These are phyloP conservation scores for Termitomyces sp. DNA, from an alignment of 768 basidiomycete species.

Conservation along the genomic window DNA sequence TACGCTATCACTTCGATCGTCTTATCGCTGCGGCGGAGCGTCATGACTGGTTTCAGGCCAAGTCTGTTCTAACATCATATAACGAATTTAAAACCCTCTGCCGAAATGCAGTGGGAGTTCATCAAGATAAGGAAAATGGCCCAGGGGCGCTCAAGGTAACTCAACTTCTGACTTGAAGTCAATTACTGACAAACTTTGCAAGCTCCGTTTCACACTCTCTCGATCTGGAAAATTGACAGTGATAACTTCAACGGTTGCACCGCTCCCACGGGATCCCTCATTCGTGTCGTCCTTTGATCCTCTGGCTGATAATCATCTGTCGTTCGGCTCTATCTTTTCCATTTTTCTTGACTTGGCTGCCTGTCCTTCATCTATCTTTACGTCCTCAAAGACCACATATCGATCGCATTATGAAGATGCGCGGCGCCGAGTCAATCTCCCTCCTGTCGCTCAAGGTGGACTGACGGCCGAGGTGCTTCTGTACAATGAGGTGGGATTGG, in stretches of 20 bases:
- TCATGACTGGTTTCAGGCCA: slow-evolving; percentile 45
- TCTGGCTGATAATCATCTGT: slow-evolving; percentile 12
- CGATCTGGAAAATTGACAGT: slow-evolving; percentile 32
- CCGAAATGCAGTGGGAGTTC: slow-evolving; percentile 31
- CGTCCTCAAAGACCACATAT: slow-evolving; percentile 65
- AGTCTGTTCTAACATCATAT: slow-evolving; percentile 28
- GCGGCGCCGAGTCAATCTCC: slow-evolving; percentile 47
- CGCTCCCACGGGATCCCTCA: slow-evolving; percentile 34
- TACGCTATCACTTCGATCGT: slow-evolving; percentile 56
- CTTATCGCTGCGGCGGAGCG: slow-evolving; percentile 41
- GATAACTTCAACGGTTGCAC: slow-evolving; percentile 23
- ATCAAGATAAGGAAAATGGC: slow-evolving; percentile 14
- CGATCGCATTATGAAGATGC: slow-evolving; percentile 57
- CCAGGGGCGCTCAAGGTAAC: slow-evolving; percentile 26
- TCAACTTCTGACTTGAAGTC: neutral
- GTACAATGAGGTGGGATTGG: slow-evolving; percentile 39
- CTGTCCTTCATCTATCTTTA: slow-evolving; percentile 52
- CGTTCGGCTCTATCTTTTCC: slow-evolving; percentile 29
- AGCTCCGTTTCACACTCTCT: slow-evolving; percentile 51
- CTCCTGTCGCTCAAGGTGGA: slow-evolving; percentile 24
- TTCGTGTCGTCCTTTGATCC: slow-evolving; percentile 30
- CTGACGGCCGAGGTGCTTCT: slow-evolving; percentile 55
- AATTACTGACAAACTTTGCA: slow-evolving; percentile 5
- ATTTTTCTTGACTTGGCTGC: slow-evolving; percentile 50
- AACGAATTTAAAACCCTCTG: slow-evolving; percentile 37